phyloP scores from a whole-genome alignment of 2,329 filamentous ascomycete species.

The Achaetomium macrosporum region DNA sequence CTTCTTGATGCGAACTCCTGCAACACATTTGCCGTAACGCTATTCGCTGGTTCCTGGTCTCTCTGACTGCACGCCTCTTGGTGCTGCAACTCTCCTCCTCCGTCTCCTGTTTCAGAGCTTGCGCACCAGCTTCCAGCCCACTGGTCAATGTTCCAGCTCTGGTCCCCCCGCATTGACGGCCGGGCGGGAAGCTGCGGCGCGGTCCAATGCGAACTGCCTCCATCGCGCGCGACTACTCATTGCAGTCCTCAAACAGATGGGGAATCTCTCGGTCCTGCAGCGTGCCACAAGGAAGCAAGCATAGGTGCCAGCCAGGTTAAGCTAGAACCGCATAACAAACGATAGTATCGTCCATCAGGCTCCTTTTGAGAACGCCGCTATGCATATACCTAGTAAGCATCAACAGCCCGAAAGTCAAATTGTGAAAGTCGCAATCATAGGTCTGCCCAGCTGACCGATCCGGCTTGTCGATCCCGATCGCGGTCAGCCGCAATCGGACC shows the following conservation, averaged over 20 bases:
- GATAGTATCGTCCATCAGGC: no score
- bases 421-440: not conserved
- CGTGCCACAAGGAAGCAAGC: not conserved
- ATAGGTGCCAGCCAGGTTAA: no score
- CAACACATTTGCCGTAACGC: slow-evolving; percentile 1
- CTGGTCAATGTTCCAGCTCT: slow-evolving; percentile 11
- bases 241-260: not conserved
- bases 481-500: not conserved
- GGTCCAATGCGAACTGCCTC: slow-evolving; percentile 19
- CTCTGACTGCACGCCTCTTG: slow-evolving; percentile 1
- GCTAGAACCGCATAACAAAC: no score
- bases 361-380: no score
- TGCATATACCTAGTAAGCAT: no score
- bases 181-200: slow-evolving; percentile 6
- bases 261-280: not conserved
- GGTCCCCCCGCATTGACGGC: slow-evolving; percentile 15
- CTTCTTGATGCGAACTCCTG: no score
- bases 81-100: not conserved
- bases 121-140: slow-evolving; percentile 16
- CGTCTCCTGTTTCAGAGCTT: slow-evolving; percentile 17
- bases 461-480: slow-evolving; percentile 1
- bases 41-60: slow-evolving; percentile 8
- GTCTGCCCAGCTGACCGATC: not conserved
- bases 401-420: no score
- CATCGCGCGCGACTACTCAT: slow-evolving; percentile 21